Conservation (phyloP, 352 stramenopile species). For the Phytophthora parvispora region DNA sequence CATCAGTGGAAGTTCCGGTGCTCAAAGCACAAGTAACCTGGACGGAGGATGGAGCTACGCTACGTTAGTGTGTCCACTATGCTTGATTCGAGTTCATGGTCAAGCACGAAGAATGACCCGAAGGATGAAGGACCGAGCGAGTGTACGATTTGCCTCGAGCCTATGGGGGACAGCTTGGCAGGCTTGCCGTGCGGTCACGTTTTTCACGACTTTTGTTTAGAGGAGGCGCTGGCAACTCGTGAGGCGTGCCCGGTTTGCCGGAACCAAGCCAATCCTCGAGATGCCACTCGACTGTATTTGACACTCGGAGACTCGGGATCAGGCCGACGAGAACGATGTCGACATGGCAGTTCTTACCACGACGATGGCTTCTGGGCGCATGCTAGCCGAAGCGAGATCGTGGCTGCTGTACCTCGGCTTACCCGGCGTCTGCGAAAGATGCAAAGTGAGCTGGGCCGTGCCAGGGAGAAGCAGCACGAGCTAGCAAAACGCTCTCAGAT, state of each 20-base stretch:
- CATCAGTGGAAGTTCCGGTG: not conserved
- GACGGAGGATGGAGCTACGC: too few relatives aligned
- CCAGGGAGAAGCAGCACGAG: constrained; percentile 34
- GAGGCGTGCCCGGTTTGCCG: constrained; percentile 51
- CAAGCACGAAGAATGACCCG: not conserved
- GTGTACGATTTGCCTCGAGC: constrained; percentile 57
- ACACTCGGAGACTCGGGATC: not conserved
- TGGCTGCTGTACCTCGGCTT: too few relatives aligned
- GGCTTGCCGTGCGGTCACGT: constrained; percentile 53
- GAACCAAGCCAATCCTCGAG: constrained; percentile 17
- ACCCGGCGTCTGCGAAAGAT: constrained; percentile 36
- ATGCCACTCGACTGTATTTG: constrained; percentile 43
- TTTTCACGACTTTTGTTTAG: constrained; percentile 46
- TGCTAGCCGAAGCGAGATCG: not conserved
- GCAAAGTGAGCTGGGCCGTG: constrained; percentile 20
- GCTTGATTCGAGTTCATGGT: too few relatives aligned
- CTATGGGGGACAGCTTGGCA: constrained; percentile 36
- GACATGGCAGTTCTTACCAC: not conserved
- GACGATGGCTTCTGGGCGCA: not conserved
- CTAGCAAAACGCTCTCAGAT: constrained; percentile 47
- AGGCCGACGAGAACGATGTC: not conserved
- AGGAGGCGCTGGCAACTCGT: constrained; percentile 21
- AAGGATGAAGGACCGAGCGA: not conserved
- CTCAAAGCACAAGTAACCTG: not conserved
- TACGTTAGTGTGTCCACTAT: too few relatives aligned